Base-by-base conservation (phyloP, 495 filamentous ascomycete species). In the Aspergillus funiculosus region DNA sequence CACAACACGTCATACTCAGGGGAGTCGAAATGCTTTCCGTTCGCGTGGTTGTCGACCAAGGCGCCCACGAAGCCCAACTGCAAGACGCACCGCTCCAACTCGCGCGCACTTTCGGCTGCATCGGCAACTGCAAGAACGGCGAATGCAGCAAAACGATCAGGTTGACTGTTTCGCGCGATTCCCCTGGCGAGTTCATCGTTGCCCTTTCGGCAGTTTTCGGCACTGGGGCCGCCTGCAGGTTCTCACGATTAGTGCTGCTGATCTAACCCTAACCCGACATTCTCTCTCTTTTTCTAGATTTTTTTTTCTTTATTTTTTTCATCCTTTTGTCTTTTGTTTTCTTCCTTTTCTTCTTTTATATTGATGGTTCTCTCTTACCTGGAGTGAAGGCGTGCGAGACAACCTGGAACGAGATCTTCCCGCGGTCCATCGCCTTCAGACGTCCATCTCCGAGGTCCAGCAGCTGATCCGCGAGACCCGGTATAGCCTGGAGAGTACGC, bases 1-100 rank as follows among this genome's bases (percentile, higher is more conserved):
- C 74, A 79, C 56, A 79, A 79, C 6, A 57, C 60, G 38, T 73
- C 62, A 43, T 70, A 78, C 18, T 65, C 63, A 1, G 62, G 59
- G 15, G 57, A 53, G 40, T 78, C 75, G 52, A 73, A 79, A 28
- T 38, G 30, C 11, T 39, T 11, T 8, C 13, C 13, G 7, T 29
- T 14, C 2, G 18, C 44, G 9, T 20, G 22, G 15, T 31, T 14
- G n/a, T 39, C 60, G 19, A 79, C 43, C 43, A 80, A 57, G 1
- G 69, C 62, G 4, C 75, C 77, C 15, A 67, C 61, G 54, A 78
- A 74, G 22, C 75, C 75, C 11, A 58, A 48, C 50, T 77, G 57
- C 38, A 56, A 63, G 27, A 78, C 68, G 21, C 67, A 71, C n/a
- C 76, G 59, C 5, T 53, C 44, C 10, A 76, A 62, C 54, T 81